Base-by-base conservation (phyloP, 768 basidiomycete species). In the Grammothele lineata region DNA sequence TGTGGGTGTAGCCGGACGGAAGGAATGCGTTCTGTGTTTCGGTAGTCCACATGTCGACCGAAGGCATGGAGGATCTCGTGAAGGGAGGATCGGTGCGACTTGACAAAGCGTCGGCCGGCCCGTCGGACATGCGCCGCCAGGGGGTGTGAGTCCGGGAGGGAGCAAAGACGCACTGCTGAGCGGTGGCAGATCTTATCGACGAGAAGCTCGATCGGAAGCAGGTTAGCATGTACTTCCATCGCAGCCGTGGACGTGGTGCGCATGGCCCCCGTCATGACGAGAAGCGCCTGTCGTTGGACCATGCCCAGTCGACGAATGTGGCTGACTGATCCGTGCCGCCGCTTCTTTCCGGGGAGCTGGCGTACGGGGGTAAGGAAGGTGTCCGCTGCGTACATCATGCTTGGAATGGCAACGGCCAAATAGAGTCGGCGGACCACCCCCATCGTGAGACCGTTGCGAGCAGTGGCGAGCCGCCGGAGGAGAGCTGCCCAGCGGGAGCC, bases 361-460 rank as follows among this genome's bases (percentile, higher is more conserved):
- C 35, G 23, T 1, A 14, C 22, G 4, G 38, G 38, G 2, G 12
- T 9, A 6, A 41, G 5, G 22, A 35, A 9, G 5, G 46, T 40
- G 46, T 32, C 39, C 3, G 30, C 32, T 11, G 57, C 61, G 40
- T 68, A 70, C 21, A 63, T 45, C 49, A 66, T 65, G 23, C 55
- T 58, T 1, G 66, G 63, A 0, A 62, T 35, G 0, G 55, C 56
- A 0, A 60, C 50, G 0, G 57, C 34, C 1, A 58, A 35, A 38
- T 65, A 70, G 21, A 65, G 43, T n/a, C 49, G 38, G 15, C 58
- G 23, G 10, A 59, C 42, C 34, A 55, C 30, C 4, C 26, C 35
- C 10, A 42, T 23, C 4, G 45, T 10, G 1, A 61, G 47, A 0
- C 68, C 66, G 3, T 39, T 51, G 3, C 51, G 43, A 1, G 38